Base-by-base conservation (phyloP, 352 stramenopile genomes). In the Saprolegnia diclina region DNA sequence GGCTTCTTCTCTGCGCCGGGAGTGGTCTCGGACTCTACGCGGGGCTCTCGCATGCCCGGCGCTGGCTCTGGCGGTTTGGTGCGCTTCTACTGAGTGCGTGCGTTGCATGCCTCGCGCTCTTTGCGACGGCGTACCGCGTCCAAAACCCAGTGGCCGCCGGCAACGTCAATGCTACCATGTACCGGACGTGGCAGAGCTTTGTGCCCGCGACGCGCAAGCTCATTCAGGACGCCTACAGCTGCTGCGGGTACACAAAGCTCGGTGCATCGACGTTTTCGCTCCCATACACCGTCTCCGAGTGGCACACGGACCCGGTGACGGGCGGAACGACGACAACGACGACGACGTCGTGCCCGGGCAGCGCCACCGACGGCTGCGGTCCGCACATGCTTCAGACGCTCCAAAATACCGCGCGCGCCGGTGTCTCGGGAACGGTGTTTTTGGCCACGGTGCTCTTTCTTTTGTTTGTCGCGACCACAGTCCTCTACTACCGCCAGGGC, bases 201-300 rank as follows among this genome's bases (percentile, higher is more conserved):
- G 32, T 73, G 2, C 73, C 79, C 0, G 54, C 64, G 22, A 76
- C 78, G 3, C 82, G 85, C 37, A 32, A 73, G 11, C 84, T 87
- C 44, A 71, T 81, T 24, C 80, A 88, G 44, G 82, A 88, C 50
- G 67, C 72, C 5, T 75, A 82, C 38, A 56, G 53, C 4, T 88
- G 80, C 42, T 88, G 80, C 59, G 80, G 80, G 6, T 87, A 76
- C 21, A 72, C 79, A 4, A 71, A 72, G 7, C 7, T 77, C 45
- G 72, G 72, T 56, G 76, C 64, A 2, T 38, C 71, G 0, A 67
- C 71, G 26, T 75, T 67, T 9, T 85, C 78, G 76, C 71, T 74
- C 6, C 67, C 74, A 32, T 71, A 71, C 22, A 66, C 50, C 14
- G 68, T 55, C 16, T 71, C 62, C 10, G 73, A 72, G 11, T 77